phyloP scores from a whole-genome alignment of 2,329 filamentous ascomycete species.

The Colletotrichum cuscutae region DNA sequence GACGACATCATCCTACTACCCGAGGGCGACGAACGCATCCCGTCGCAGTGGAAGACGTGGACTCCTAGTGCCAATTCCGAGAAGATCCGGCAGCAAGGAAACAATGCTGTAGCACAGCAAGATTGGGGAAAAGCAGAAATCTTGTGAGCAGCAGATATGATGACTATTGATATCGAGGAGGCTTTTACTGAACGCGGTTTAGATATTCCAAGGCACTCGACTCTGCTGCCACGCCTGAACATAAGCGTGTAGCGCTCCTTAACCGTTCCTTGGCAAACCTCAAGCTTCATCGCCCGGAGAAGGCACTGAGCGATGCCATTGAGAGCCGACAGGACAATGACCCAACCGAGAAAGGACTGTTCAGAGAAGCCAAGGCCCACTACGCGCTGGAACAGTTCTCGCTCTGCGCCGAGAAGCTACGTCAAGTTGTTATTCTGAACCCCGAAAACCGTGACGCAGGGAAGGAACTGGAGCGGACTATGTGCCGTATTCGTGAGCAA shows the following conservation, averaged over 20 bases:
- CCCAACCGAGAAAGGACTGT: slow-evolving; percentile 54
- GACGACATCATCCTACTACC: slow-evolving; percentile 56
- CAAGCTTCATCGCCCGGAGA: slow-evolving; percentile 40
- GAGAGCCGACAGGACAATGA: slow-evolving; percentile 26
- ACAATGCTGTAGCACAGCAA: slow-evolving; percentile 41
- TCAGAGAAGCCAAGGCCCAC: slow-evolving; percentile 55
- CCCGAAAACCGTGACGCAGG: slow-evolving; percentile 47
- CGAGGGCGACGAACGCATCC: slow-evolving; percentile 49
- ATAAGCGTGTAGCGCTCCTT: slow-evolving; percentile 45
- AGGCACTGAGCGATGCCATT: slow-evolving; percentile 45
- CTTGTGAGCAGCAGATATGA: slow-evolving; percentile 41
- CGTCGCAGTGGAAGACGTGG: slow-evolving; percentile 46
- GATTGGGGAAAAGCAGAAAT: slow-evolving; percentile 44
- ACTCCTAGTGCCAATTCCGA: slow-evolving; percentile 35
- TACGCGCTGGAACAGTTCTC: slow-evolving; percentile 53
- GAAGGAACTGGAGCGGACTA: slow-evolving; percentile 43
- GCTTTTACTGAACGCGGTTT: slow-evolving; percentile 19
- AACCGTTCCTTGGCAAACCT: slow-evolving; percentile 50
- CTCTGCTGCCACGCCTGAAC: slow-evolving; percentile 45
- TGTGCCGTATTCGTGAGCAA: slow-evolving; percentile 49
- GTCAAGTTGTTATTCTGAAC: slow-evolving; percentile 43
- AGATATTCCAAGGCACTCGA: slow-evolving; percentile 51
- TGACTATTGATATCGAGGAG: background rate
- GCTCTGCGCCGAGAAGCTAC: slow-evolving; percentile 48
- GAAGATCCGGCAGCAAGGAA: slow-evolving; percentile 44